phyloP scores from a whole-genome alignment of 2,329 filamentous ascomycete species.

The Colletotrichum graminicola region DNA sequence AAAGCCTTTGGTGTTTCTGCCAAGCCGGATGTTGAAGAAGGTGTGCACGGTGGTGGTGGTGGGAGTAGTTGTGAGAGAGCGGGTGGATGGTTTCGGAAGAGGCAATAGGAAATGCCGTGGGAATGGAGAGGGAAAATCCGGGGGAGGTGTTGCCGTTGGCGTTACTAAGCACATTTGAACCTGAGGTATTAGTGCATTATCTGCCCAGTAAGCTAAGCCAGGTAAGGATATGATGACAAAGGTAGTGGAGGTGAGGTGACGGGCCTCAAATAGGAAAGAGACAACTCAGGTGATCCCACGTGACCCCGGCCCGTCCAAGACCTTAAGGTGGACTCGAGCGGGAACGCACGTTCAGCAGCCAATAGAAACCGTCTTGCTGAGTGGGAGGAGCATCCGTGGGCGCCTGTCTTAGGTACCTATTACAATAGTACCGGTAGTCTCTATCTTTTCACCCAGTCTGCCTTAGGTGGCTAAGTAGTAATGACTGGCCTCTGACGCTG shows the following conservation, averaged over 20 bases:
- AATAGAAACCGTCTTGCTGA: neutral
- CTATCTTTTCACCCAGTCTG: too few relatives aligned
- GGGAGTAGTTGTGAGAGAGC: neutral
- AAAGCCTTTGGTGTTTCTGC: conserved; percentile 31
- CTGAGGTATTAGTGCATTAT: neutral
- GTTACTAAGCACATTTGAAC: neutral
- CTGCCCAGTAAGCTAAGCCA: neutral
- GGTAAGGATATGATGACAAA: neutral
- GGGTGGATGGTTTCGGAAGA: neutral
- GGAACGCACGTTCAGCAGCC: conserved; percentile 14
- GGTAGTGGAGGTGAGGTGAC: neutral
- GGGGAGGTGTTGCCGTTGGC: neutral
- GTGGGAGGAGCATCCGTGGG: conserved; percentile 7
- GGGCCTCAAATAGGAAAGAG: neutral
- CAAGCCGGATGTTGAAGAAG: conserved; percentile 23
- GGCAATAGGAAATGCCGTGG: neutral
- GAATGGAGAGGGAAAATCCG: neutral
- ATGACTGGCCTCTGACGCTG: neutral
- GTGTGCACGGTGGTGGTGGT: conserved; percentile 4
- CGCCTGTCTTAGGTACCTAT: neutral
- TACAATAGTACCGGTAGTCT: too few relatives aligned
- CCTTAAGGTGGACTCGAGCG: conserved; percentile 12
- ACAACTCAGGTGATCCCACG: conserved; percentile 14
- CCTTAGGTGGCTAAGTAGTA: too few relatives aligned
- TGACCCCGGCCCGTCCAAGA: conserved; percentile 26